Evolutionary conservation across 2,329 filamentous ascomycete genomes (phyloP).

Genomic region (Arthrobotrys sphaeroides): DNA sequence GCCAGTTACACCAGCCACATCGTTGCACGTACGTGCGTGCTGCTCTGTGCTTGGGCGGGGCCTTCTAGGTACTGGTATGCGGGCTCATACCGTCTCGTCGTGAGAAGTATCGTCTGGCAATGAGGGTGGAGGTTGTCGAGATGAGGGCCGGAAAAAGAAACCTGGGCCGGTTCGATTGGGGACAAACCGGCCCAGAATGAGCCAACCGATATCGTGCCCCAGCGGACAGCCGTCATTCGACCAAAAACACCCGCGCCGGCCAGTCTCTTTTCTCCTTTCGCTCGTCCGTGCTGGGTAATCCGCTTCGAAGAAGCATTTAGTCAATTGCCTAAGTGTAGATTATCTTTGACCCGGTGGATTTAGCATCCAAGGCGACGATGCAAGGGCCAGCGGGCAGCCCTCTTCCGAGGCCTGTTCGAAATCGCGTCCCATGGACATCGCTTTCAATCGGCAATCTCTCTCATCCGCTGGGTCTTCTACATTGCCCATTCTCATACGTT

Average conservation of each 20-base stretch:
- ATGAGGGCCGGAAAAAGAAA: constrained; percentile 47
- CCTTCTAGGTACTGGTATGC: constrained; percentile 23
- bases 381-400: not conserved
- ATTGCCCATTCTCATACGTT: too few species aligned
- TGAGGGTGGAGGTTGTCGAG: constrained; percentile 21
- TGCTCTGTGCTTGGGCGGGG: constrained; percentile 43
- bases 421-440: constrained; percentile 6
- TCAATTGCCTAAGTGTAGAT: constrained; percentile 8
- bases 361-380: not conserved
- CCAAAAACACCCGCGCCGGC: not conserved
- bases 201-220: constrained; percentile 18
- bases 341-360: not conserved
- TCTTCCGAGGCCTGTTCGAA: too few species aligned
- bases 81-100: constrained; percentile 19
- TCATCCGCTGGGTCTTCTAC: not conserved
- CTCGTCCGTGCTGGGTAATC: constrained; percentile 21
- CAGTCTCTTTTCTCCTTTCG: not conserved
- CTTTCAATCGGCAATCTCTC: constrained; percentile 37
- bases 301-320: not conserved
- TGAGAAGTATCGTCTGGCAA: not conserved
- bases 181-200: constrained; percentile 18
- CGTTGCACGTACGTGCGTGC: constrained; percentile 42
- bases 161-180: constrained; percentile 9
- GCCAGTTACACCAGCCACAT: constrained; percentile 53
- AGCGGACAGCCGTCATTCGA: constrained; percentile 38